Base-by-base conservation (phyloP, 1,284 basidiomycete species). In the Melampsora allii-populina region DNA sequence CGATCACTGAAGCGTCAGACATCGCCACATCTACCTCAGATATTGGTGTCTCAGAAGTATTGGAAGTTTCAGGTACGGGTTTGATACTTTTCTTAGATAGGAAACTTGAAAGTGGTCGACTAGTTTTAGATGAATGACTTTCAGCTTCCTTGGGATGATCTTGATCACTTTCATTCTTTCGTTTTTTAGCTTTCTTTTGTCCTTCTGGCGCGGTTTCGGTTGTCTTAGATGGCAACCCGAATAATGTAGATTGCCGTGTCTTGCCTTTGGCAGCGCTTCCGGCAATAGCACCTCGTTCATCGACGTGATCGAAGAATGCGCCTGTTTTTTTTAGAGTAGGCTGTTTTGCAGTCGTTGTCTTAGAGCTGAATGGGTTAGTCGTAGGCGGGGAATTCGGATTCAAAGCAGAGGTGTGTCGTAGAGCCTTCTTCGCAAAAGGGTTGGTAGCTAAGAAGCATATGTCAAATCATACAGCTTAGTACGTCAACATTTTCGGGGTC, bases 301-400 rank as follows among this genome's bases (percentile, higher is more conserved):
- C 67, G 17, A 72, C 68, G 31, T 61, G 60, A 31, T 64, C 48
- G 33, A 72, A 72, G 33, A 72, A 72, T 39, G 50, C 53, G 31
- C 33, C 68, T 7, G 68, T 17, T 24, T 72, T 72, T 17, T 72
- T 72, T 0, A 72, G 21, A 14, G 50, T 58, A 27, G 60, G 33
- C 21, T 21, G 50, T 21, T 56, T 21, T 27, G 50, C 12, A 9
- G 61, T 72, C 3, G 14, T n/a, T 3, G 17, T 24, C 24, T 69
- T 69, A 4, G 42, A 31, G 14, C 50, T 56, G 50, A 56, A 56
- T 21, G 50, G 50, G 50, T 56, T 56, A 56, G 50, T 21, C n/a
- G 50, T 21, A 9, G 19, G 50, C 5, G 50, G 50, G 7, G 50
- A 56, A 27, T 56, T 56, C 17, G 50, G 9, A 21, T 21, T n/a